Evolutionary conservation across 2,329 filamentous ascomycete species (phyloP).

Genomic region (Emergomyces orientalis): DNA sequence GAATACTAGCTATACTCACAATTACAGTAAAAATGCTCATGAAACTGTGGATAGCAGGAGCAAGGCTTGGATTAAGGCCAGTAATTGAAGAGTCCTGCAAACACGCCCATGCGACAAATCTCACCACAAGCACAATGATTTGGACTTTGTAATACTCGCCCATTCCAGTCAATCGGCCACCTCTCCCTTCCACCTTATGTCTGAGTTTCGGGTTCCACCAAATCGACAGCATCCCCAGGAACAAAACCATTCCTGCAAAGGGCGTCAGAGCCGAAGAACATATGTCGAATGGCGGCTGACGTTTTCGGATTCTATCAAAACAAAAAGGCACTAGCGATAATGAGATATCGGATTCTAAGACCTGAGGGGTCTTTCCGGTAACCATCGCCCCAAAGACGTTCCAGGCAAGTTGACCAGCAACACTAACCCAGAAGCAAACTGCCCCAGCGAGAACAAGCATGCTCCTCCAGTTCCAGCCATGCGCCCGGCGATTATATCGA

Average conservation of each 20-base stretch:
- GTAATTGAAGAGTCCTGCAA: constrained; percentile 32
- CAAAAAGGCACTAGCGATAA: constrained; percentile 19
- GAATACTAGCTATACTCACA: constrained; percentile 21
- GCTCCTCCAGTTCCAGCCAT: constrained; percentile 36
- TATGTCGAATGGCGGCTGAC: constrained; percentile 19
- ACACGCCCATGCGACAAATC: constrained; percentile 38
- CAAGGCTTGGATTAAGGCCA: constrained; percentile 23
- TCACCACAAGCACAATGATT: constrained; percentile 35
- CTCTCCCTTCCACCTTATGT: constrained; percentile 34
- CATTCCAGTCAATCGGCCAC: constrained; percentile 34
- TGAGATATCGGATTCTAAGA: constrained; percentile 10
- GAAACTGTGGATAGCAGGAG: constrained; percentile 31
- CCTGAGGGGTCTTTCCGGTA: constrained; percentile 13
- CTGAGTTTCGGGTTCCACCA: constrained; percentile 44
- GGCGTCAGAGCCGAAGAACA: constrained; percentile 26
- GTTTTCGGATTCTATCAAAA: constrained; percentile 16
- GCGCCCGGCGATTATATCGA: constrained; percentile 25
- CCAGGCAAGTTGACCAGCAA: constrained; percentile 38
- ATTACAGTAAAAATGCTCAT: constrained; percentile 34
- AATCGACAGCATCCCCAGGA: constrained; percentile 35
- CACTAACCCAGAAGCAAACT: constrained; percentile 35
- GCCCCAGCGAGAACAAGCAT: constrained; percentile 36
- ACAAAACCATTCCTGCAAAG: constrained; percentile 31
- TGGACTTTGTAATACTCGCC: constrained; percentile 41
- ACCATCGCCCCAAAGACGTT: constrained; percentile 29